Evolutionary conservation across 257 asterid genomes (phyloP).

Genomic region (Solanum dulcamara): DNA sequence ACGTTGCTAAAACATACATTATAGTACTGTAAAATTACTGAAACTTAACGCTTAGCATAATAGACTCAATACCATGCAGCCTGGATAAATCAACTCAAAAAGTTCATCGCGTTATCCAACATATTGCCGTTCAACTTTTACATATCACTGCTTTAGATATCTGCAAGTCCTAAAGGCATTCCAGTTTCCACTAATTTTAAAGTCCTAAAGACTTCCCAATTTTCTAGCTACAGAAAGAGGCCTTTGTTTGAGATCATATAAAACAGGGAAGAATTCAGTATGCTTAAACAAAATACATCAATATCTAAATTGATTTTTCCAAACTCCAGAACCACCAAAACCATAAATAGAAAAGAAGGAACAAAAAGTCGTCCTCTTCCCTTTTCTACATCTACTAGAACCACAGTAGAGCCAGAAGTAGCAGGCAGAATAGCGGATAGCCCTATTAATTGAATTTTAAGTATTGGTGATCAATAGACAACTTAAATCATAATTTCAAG

Average conservation of each 20-base stretch:
- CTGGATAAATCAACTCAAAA: neutral
- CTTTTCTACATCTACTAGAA: neutral
- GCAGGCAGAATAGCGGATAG: neutral
- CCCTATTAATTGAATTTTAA: neutral
- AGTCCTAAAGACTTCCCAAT: neutral
- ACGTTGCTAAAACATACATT: neutral
- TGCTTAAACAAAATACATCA: neutral
- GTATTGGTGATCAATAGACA: neutral
- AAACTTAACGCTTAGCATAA: neutral
- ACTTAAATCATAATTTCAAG: neutral
- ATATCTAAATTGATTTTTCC: neutral
- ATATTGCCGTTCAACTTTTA: neutral
- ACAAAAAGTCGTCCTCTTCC: neutral
- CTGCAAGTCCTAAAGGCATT: too few species aligned
- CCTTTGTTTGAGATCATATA: neutral
- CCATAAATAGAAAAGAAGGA: neutral
- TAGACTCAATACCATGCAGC: neutral
- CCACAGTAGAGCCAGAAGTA: neutral
- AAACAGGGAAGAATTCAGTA: neutral
- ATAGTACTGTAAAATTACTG: neutral
- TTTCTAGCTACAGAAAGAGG: neutral
- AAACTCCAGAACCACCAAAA: neutral
- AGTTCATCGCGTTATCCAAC: neutral
- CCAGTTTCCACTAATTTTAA: too few species aligned
- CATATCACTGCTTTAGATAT: neutral